Base-by-base conservation (phyloP, 2,329 filamentous ascomycete genomes). In the Neonectria faginata region DNA sequence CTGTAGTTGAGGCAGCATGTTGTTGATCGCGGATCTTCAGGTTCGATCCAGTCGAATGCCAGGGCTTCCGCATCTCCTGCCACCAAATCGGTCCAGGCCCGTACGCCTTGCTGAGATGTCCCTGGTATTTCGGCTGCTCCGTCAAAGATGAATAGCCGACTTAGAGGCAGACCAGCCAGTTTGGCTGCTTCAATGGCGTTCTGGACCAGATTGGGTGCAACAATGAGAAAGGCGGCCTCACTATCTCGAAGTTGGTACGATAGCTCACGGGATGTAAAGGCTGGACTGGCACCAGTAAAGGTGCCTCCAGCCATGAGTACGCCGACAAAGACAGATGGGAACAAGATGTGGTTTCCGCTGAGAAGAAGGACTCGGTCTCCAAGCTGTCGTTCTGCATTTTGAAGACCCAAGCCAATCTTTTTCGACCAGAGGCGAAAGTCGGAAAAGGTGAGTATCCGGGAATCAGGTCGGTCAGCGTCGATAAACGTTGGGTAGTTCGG, bases 1-100 rank as follows among this genome's bases (percentile, higher is more conserved):
- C 88, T 91, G 78, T 95, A 96, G 77, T 96, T 95, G 65, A 96
- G 84, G 25, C 88, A 90, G 68, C 90, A 87, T 0, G 87, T 86
- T 3, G 84, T 83, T n/a, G 79, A 77, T 60, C 83, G 82, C 1
- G 86, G 78, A 20, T 84, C 80, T 0, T 78, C 75, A 0, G 82
- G 83, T 58, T 88, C 83, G 5, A 85, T 76, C 92, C 92, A 95
- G 54, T 81, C 78, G 76, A 90, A 94, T 0, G 50, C 52, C 5
- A 73, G 74, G 1, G 80, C 78, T 2, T 86, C 79, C 73, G 41
- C 79, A 77, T 60, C 62, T 1, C 79, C 80, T 1, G 81, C 82
- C 9, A 92, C 70, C 6, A 94, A 80, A 18, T 85, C 80, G 0
- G 86, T 87, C 91, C 91, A 94, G n/a, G n/a, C n/a, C n/a, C n/a